Evolutionary conservation across 805 yeast genomes (phyloP).

Genomic region (Pichia cephalocereana): DNA sequence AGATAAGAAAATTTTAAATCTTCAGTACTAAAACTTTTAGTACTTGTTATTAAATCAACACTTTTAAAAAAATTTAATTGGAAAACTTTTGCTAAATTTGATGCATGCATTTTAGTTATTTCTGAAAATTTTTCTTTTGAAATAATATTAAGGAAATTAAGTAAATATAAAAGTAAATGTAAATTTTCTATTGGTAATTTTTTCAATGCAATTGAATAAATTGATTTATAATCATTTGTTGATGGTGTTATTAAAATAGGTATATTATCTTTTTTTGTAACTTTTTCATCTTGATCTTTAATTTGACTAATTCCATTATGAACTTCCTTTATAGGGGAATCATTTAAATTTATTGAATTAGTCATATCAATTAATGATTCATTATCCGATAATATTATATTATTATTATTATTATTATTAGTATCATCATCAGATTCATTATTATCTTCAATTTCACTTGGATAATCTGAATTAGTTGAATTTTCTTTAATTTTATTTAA

Average conservation of each 20-base stretch:
- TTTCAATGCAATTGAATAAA: conserved; percentile 7
- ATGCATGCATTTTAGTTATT: conserved; percentile 29
- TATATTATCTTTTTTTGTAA: not conserved
- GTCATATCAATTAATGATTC: conserved; percentile 2
- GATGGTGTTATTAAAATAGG: not conserved
- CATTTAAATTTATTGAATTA: not conserved
- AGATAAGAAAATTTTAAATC: conserved; percentile 5
- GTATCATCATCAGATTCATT: not conserved
- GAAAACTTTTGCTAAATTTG: conserved; percentile 30
- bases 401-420: not conserved
- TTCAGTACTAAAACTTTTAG: conserved; percentile 11
- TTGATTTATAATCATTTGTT: not conserved
- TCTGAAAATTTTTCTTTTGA: conserved; percentile 15
- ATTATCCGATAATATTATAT: not conserved
- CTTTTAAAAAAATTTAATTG: conserved; percentile 29
- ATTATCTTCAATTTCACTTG: conserved; percentile 5
- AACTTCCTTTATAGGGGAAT: not conserved
- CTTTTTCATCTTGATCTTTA: no score
- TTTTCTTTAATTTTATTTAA: conserved; percentile 1
- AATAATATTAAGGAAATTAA: conserved; percentile 20
- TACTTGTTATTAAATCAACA: conserved; percentile 18
- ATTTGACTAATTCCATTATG: not conserved
- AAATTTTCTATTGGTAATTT: conserved; percentile 23
- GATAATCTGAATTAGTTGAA: not conserved
- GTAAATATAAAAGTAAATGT: conserved; percentile 23